phyloP scores from a whole-genome alignment of 192 early-diverging fungal species.

The Dispira simplex region DNA sequence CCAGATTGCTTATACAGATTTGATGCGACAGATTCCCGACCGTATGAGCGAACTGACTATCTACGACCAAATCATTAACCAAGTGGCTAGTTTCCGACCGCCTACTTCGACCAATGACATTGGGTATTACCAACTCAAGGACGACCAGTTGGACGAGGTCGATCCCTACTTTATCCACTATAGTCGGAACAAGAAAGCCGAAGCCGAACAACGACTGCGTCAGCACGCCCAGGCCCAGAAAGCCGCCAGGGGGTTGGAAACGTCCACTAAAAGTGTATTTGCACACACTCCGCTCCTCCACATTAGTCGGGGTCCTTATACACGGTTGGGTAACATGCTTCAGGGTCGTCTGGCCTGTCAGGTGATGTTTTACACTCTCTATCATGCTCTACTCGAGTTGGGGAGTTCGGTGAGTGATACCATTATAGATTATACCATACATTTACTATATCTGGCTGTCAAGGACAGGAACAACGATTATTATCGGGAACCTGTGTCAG shows the following conservation, averaged over 20 bases:
- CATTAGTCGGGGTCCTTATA: slow-evolving; percentile 49
- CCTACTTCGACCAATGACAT: slow-evolving; percentile 66
- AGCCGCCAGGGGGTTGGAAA: neutral
- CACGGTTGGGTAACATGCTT: slow-evolving; percentile 48
- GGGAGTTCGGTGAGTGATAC: slow-evolving; percentile 47
- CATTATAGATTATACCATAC: slow-evolving; percentile 62
- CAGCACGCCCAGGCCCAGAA: slow-evolving; percentile 22
- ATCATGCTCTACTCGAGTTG: slow-evolving; percentile 44
- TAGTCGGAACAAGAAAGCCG: slow-evolving; percentile 78
- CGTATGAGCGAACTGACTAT: slow-evolving; percentile 46
- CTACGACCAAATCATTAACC: slow-evolving; percentile 66
- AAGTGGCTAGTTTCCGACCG: slow-evolving; percentile 63
- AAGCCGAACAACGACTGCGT: slow-evolving; percentile 65
- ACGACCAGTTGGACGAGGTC: slow-evolving; percentile 68
- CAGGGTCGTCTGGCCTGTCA: slow-evolving; percentile 57
- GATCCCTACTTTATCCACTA: slow-evolving; percentile 95
- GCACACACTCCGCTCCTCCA: slow-evolving; percentile 9
- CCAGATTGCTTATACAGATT: slow-evolving; percentile 64
- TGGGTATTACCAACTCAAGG: slow-evolving; percentile 82
- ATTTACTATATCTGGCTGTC: slow-evolving; percentile 65
- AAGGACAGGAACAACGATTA: slow-evolving; percentile 33
- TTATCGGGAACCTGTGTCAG: no score
- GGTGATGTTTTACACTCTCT: slow-evolving; percentile 63
- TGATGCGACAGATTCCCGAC: slow-evolving; percentile 76
- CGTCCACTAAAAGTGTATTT: neutral